Conservation (phyloP, 1,139 yeast genomes). For the Pichia sp. region DNA sequence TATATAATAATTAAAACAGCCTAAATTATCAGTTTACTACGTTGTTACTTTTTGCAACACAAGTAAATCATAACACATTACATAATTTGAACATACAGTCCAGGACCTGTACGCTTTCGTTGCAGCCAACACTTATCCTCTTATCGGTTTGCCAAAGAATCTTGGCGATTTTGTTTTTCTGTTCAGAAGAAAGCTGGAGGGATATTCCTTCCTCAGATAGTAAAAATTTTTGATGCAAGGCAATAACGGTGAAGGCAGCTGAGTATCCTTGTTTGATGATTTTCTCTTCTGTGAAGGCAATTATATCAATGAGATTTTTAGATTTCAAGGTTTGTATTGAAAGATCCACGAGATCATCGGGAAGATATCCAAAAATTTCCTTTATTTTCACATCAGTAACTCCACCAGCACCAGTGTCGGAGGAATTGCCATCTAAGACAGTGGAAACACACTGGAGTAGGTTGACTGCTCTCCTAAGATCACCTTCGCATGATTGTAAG, state of each 20-base stretch:
- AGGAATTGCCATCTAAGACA: constrained; percentile 18
- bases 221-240: constrained; percentile 71
- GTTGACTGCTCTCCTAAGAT: constrained; percentile 89
- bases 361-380: constrained; percentile 86
- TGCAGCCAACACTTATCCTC: constrained; percentile 77
- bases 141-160: constrained; percentile 72
- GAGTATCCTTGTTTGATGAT: constrained; percentile 80
- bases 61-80: constrained; percentile 32
- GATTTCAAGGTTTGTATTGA: constrained; percentile 41
- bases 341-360: constrained; percentile 44
- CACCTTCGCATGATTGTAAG: constrained; percentile 73
- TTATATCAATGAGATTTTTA: constrained; percentile 41
- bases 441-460: constrained; percentile 83
- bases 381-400: constrained; percentile 27
- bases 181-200: constrained; percentile 39
- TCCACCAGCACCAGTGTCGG: constrained; percentile 8
- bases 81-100: constrained; percentile 63
- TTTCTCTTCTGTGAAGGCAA: constrained; percentile 44
- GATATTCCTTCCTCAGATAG: constrained; percentile 34
- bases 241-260: constrained; percentile 72
- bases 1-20: neutral
- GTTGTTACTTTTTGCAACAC: neutral
- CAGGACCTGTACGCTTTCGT: constrained; percentile 80
- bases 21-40: no score
- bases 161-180: constrained; percentile 65